phyloP scores from a whole-genome alignment of 345 rosid genomes.

The Litchi chinensis region DNA sequence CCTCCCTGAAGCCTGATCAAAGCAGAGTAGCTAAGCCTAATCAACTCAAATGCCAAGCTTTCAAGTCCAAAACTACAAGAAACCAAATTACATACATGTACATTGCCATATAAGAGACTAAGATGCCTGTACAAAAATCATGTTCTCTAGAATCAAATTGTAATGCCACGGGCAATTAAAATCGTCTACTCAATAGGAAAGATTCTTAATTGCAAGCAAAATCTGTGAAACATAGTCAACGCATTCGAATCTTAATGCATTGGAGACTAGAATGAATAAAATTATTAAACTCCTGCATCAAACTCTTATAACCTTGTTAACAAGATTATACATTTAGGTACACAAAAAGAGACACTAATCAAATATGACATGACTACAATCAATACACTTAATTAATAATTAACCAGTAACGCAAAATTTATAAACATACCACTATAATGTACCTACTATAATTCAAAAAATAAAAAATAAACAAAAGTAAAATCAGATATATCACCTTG shows the following conservation, averaged over 20 bases:
- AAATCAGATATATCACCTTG: slow-evolving; percentile 43
- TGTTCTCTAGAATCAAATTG: neutral
- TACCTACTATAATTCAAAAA: neutral
- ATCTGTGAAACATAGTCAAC: neutral
- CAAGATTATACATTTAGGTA: too few species aligned
- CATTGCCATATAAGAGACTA: neutral
- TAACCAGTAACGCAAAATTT: neutral
- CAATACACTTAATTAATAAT: neutral
- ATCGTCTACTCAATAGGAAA: neutral
- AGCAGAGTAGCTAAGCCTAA: neutral
- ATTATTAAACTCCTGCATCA: neutral
- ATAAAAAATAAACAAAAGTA: too few species aligned
- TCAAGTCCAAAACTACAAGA: neutral
- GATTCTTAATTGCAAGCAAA: neutral
- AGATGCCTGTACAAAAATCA: neutral
- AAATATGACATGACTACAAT: neutral
- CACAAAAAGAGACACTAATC: neutral
- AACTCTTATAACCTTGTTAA: neutral
- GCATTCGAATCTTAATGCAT: neutral
- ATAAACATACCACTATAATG: neutral
- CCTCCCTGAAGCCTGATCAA: slow-evolving; percentile 51
- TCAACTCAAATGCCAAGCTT: neutral
- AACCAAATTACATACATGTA: too few species aligned
- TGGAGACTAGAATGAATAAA: neutral
- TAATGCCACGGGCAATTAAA: neutral